Evolutionary conservation across 2,329 filamentous ascomycete genomes (phyloP), one percentile per base, ranked within the genome.

Genomic region (Microsporum canis): DNA sequence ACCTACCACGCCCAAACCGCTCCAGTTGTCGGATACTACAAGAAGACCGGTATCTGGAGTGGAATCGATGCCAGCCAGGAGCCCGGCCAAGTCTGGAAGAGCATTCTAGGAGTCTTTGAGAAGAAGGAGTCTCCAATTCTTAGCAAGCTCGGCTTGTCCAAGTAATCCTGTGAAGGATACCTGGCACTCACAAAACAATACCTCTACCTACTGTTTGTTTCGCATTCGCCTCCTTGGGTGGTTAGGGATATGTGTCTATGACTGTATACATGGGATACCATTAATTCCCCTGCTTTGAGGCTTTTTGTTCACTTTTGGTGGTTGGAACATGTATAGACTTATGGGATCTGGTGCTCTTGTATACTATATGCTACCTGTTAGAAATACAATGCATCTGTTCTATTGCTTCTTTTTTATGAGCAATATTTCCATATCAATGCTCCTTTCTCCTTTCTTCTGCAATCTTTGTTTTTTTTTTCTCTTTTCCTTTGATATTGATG

Each of bases 41-140:
- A 95, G 79, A 90, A 91, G 78, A 95, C 89, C 57, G 91, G 91
- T 68, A 96, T 99, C 81, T 99, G 94, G 94, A 88, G 87, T 76
- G 88, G 88, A 65, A 84, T 99, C 70, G 94, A 99, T 75, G 94
- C 94, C 66, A 95, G 89, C 80, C 91, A 99, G 81, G 87, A 96
- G 78, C 94, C 94, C 23, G 89, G 89, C 56, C 87, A 91, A 76
- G 94, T 99, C 64, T 99, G 94, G 94, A 91, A 90, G 82, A 89
- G 86, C 75, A 80, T 99, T 75, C 80, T 97, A 65, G 84, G 85
- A 70, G 86, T 96, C 69, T 92, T 99, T 72, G 84, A 87, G 61
- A 81, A 84, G 69, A 80, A 86, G 66, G 74, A 73, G 60, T 72
- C 72, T 53, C 73, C 74, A 55, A 73, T 84, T 59, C 69, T 83